These are phyloP conservation scores for Deinandra increscens DNA, from an alignment of 129 eudicot species.

Conservation along the genomic window DNA sequence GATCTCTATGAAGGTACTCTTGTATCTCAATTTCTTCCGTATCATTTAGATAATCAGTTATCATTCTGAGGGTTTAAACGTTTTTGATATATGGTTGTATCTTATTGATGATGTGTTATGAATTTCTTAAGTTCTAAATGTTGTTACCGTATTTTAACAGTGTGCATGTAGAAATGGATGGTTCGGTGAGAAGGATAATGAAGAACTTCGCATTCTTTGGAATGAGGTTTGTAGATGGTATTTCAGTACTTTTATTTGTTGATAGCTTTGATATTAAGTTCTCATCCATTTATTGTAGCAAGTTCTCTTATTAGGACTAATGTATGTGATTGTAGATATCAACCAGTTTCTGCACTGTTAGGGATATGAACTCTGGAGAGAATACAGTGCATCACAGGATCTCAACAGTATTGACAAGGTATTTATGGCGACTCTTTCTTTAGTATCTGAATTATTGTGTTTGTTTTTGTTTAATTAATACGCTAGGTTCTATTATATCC, in stretches of 20 bases:
- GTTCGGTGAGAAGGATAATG: slow-evolving; percentile 56
- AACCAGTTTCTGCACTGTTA: slow-evolving; percentile 42
- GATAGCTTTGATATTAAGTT: not conserved
- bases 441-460: not conserved
- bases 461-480: slow-evolving; percentile 6
- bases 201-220: slow-evolving; percentile 51
- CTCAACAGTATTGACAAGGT: slow-evolving; percentile 71
- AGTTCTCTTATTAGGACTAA: not conserved
- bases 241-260: not conserved
- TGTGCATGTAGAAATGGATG: slow-evolving; percentile 73
- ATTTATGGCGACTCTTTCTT: not conserved
- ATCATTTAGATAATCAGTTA: not conserved
- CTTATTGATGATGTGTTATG: slow-evolving; percentile 3
- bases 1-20: slow-evolving; percentile 77
- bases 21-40: not conserved
- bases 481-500: not conserved
- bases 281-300: not conserved
- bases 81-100: slow-evolving; percentile 5
- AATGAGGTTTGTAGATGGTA: slow-evolving; percentile 47
- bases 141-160: slow-evolving; percentile 36
- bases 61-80: not conserved
- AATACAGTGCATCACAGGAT: slow-evolving; percentile 36
- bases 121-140: slow-evolving; percentile 11
- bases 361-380: slow-evolving; percentile 44
- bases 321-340: slow-evolving; percentile 43